phyloP scores from a whole-genome alignment of 257 asterid genomes.

The Ligustrum vulgare region DNA sequence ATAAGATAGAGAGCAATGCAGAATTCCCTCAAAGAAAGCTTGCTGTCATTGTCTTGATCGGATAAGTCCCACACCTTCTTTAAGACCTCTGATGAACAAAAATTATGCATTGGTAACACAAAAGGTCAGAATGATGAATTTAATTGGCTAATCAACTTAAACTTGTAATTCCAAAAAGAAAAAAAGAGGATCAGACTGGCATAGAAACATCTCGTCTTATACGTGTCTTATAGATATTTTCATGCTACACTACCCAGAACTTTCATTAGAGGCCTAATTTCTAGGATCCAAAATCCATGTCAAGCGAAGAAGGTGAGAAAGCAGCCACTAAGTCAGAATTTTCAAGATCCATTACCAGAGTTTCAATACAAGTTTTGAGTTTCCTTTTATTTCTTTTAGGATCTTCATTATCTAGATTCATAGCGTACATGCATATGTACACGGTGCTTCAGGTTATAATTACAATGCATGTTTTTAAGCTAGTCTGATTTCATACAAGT shows the following conservation, averaged over 20 bases:
- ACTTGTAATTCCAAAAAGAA: neutral
- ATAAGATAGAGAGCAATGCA: constrained; percentile 92
- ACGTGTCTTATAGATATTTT: neutral
- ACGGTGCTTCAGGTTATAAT: neutral
- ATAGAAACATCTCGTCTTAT: neutral
- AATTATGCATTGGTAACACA: neutral
- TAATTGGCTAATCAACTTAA: neutral
- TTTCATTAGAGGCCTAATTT: neutral
- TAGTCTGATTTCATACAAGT: neutral
- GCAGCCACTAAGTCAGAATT: neutral
- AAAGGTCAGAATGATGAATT: constrained; percentile 14
- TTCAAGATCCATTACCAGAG: neutral
- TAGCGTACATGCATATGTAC: neutral
- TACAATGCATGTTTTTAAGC: neutral
- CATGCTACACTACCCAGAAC: neutral
- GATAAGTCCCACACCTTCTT: constrained; percentile 98
- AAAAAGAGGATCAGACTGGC: neutral
- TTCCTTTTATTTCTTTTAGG: neutral
- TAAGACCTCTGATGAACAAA: constrained; percentile 73
- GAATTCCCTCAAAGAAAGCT: constrained; percentile 92
- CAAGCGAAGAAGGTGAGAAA: neutral
- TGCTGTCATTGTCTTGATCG: constrained; percentile 95
- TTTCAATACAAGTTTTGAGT: neutral
- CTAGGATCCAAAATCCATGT: neutral
- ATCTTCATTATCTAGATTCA: neutral